A percentile compares a stretch with the other conserved stretches of the same genome.
Conservation (phyloP, 2,329 filamentous ascomycete genomes). For the Neophaeococcomyces mojaviensis region DNA sequence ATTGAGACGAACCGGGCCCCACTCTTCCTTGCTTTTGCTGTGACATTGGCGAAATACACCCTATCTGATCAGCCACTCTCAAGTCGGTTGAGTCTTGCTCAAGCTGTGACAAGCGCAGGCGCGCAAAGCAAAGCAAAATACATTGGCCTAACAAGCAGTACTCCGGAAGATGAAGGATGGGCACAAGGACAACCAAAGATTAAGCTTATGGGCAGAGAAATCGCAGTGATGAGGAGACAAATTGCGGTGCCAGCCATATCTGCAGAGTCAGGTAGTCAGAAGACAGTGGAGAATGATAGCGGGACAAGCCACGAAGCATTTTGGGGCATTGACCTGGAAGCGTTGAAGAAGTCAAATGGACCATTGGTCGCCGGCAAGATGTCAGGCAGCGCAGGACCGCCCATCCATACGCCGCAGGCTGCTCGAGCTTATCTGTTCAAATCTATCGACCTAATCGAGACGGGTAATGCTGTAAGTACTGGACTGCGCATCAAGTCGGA, state of each 20-base stretch:
- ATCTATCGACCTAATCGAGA: constrained; percentile 30
- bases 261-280: constrained; percentile 12
- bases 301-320: constrained; percentile 34
- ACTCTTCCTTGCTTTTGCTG: constrained; percentile 70
- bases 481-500: neutral
- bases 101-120: constrained; percentile 76
- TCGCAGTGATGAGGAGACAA: constrained; percentile 63
- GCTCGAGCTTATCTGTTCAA: constrained; percentile 53
- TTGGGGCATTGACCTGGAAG: constrained; percentile 53
- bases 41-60: constrained; percentile 65
- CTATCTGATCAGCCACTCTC: constrained; percentile 81
- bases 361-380: constrained; percentile 18
- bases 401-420: constrained; percentile 66
- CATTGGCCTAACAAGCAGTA: constrained; percentile 61
- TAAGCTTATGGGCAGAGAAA: constrained; percentile 63
- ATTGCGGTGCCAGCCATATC: constrained; percentile 48
- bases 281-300: constrained; percentile 10
- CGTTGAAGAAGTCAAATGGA: constrained; percentile 41
- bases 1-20: constrained; percentile 75
- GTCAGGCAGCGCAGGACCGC: constrained; percentile 45
- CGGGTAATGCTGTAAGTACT: constrained; percentile 13
- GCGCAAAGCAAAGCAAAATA: constrained; percentile 68
- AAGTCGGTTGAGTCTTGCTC: constrained; percentile 73
- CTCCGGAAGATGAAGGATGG: constrained; percentile 63
- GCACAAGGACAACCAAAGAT: constrained; percentile 68